Conservation (phyloP, 2,329 filamentous ascomycete species). For the Rhytidhysteron rufulum region DNA sequence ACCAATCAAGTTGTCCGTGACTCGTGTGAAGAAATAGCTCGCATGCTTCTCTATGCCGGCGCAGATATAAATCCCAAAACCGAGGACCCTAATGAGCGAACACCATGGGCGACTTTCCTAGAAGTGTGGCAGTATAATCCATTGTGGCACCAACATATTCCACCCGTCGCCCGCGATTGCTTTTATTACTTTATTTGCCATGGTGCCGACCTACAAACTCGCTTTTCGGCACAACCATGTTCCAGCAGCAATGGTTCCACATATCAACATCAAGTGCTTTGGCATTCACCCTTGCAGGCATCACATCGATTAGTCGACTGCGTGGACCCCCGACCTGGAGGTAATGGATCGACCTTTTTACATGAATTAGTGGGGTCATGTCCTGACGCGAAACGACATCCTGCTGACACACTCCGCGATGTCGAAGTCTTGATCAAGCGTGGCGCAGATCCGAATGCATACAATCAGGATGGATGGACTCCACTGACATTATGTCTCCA, state of each 20-base stretch:
- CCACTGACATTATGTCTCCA: conserved; percentile 25
- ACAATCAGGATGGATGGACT: conserved; percentile 13
- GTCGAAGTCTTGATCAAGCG: conserved; percentile 22
- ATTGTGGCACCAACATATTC: conserved; percentile 20
- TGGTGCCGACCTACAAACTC: conserved; percentile 18
- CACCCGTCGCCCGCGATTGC: conserved; percentile 20
- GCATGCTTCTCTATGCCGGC: conserved; percentile 26
- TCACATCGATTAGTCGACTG: conserved; percentile 22
- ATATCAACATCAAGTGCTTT: conserved; percentile 29
- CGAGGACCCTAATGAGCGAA: conserved; percentile 8
- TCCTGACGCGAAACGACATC: conserved; percentile 26
- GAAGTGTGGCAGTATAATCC: conserved; percentile 23
- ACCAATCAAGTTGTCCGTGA: conserved; percentile 9
- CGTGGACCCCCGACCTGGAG: conserved; percentile 6
- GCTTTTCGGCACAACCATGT: conserved; percentile 23
- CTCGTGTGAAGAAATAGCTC: conserved; percentile 20
- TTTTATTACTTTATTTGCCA: conserved; percentile 22
- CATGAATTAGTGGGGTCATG: conserved; percentile 28
- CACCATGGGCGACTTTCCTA: conserved; percentile 23
- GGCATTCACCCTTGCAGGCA: conserved; percentile 26
- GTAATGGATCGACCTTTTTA: conserved; percentile 18
- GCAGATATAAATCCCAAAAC: conserved; percentile 19
- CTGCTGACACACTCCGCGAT: conserved; percentile 25
- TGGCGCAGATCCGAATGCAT: conserved; percentile 24
- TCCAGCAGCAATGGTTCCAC: conserved; percentile 12